phyloP scores from a whole-genome alignment of 2,329 filamentous ascomycete species.

The Aureobasidium sp. region DNA sequence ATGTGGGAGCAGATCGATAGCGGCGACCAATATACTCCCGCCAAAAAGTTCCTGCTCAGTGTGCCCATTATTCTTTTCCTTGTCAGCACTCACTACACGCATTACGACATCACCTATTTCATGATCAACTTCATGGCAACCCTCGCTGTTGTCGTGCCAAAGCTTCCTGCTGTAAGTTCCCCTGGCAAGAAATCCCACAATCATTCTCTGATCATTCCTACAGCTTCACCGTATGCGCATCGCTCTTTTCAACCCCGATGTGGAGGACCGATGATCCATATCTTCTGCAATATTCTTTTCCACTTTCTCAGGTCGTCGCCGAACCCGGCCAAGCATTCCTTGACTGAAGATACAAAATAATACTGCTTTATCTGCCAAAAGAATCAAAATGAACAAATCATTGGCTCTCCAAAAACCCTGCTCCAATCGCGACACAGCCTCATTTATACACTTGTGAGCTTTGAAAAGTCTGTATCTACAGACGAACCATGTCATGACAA shows the following conservation, averaged over 20 bases:
- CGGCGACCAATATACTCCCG: constrained; percentile 94
- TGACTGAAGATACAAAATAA: constrained; percentile 16
- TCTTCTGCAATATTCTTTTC: background rate
- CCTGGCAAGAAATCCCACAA: background rate
- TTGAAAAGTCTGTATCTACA: background rate
- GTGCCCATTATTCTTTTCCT: constrained; percentile 93
- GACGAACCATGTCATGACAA: background rate
- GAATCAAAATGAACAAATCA: background rate
- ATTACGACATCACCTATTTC: constrained; percentile 96
- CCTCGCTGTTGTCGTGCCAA: constrained; percentile 88
- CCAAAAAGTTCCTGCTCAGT: constrained; percentile 94
- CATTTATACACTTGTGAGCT: background rate
- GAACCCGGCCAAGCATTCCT: constrained; percentile 8
- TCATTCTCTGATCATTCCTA: background rate
- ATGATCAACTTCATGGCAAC: constrained; percentile 94
- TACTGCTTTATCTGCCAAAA: constrained; percentile 10
- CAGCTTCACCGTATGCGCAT: constrained; percentile 34
- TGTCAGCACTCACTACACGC: constrained; percentile 96
- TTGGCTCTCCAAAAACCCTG: background rate
- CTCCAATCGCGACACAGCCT: background rate
- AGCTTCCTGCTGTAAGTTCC: constrained; percentile 79
- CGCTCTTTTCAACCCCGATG: constrained; percentile 29
- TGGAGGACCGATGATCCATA: constrained; percentile 20
- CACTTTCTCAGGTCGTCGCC: background rate
- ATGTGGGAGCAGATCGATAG: constrained; percentile 99